Conservation (phyloP, 495 filamentous ascomycete species). For the Immersiella caudata region DNA sequence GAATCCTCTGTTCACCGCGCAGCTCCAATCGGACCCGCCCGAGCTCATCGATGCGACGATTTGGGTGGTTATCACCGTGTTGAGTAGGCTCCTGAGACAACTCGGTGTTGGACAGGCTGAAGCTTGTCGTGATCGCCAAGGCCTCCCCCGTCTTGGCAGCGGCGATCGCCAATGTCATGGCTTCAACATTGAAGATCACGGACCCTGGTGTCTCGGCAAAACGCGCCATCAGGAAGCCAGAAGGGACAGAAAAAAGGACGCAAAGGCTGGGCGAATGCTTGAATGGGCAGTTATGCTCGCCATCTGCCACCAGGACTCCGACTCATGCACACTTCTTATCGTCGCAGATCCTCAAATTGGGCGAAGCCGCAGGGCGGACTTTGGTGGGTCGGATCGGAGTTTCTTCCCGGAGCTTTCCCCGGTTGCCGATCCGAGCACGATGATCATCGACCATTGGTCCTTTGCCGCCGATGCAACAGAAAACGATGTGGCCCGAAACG, state of each 20-base stretch:
- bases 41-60: too few species aligned
- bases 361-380: constrained; percentile 10
- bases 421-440: neutral
- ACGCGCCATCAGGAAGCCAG: neutral
- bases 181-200: neutral
- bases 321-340: neutral
- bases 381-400: constrained; percentile 26
- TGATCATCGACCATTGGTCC: neutral
- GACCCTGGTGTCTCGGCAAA: neutral
- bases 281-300: neutral
- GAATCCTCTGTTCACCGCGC: too few species aligned
- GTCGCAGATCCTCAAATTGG: neutral
- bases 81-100: neutral
- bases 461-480: neutral
- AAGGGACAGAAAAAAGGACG: neutral
- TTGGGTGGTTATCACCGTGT: too few species aligned
- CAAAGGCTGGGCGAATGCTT: neutral
- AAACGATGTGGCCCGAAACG: too few species aligned
- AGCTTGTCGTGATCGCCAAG: neutral
- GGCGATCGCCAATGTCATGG: neutral
- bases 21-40: too few species aligned
- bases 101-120: neutral
- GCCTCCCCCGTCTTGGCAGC: neutral
- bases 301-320: neutral
- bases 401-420: constrained; percentile 19